These are phyloP conservation scores for Kingdonia uniflora DNA, from an alignment of 164 flowering plant genomes.

Conservation along the genomic window DNA sequence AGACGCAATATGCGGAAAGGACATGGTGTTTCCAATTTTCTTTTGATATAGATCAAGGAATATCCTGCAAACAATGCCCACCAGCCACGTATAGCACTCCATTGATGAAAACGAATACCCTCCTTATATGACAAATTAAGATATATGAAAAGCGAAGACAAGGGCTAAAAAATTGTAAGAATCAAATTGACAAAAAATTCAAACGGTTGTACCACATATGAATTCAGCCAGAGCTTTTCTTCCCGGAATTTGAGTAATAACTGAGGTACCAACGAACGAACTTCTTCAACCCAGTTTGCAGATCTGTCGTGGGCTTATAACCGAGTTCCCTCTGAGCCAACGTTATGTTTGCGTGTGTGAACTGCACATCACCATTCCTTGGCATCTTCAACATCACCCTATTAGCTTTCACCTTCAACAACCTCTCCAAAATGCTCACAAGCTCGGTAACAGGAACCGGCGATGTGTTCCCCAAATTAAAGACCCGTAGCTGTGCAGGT, in stretches of 20 bases:
- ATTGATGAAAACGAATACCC: slow-evolving; percentile 16
- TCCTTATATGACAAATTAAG: slow-evolving; percentile 19
- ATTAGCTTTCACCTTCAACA: slow-evolving; percentile 78
- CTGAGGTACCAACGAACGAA: slow-evolving; percentile 60
- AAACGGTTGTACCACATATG: slow-evolving; percentile 23
- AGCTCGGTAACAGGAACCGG: slow-evolving; percentile 75
- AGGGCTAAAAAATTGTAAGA: slow-evolving; percentile 39
- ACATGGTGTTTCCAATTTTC: slow-evolving; percentile 14
- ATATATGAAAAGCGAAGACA: slow-evolving; percentile 14
- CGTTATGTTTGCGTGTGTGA: slow-evolving; percentile 86
- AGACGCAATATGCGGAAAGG: slow-evolving; percentile 13
- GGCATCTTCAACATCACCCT: slow-evolving; percentile 67
- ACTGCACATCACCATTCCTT: slow-evolving; percentile 85
- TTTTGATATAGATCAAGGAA: slow-evolving; percentile 22
- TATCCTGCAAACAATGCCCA: slow-evolving; percentile 17
- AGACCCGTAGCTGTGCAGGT: slow-evolving; percentile 73
- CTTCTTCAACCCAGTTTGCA: slow-evolving; percentile 86
- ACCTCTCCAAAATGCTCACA: slow-evolving; percentile 75
- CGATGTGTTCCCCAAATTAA: slow-evolving; percentile 70
- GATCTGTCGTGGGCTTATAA: slow-evolving; percentile 80
- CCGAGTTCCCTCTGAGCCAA: slow-evolving; percentile 72
- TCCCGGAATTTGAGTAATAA: slow-evolving; percentile 46
- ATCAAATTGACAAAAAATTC: slow-evolving; percentile 43
- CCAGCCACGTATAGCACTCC: slow-evolving; percentile 8
- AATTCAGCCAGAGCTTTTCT: slow-evolving; percentile 43